Evolutionary conservation across 2,329 filamentous ascomycete species (phyloP).

Genomic region (Ascochyta lentis): DNA sequence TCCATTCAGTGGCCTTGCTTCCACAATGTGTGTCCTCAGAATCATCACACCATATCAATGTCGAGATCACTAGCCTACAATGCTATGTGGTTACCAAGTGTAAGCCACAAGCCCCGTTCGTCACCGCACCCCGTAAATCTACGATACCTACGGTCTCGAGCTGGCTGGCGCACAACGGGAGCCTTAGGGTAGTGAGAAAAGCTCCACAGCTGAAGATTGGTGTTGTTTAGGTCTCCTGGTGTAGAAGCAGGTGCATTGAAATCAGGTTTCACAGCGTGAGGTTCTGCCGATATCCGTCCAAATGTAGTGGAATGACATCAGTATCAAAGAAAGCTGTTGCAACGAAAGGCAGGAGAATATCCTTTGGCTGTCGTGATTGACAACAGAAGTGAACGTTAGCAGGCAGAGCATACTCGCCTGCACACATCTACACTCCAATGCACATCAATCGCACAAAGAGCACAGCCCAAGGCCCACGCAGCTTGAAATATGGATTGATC

Average conservation of each 20-base stretch:
- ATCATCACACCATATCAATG: background rate
- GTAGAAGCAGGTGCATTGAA: background rate
- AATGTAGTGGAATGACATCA: background rate
- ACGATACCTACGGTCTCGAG: background rate
- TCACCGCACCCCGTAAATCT: background rate
- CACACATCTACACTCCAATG: background rate
- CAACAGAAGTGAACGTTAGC: too few relatives aligned
- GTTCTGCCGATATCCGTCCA: background rate
- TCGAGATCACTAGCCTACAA: background rate
- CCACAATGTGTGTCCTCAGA: background rate
- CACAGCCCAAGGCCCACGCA: background rate
- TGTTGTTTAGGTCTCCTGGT: background rate
- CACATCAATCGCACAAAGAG: background rate
- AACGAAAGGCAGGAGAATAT: too few relatives aligned
- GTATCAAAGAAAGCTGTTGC: background rate
- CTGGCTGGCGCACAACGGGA: background rate
- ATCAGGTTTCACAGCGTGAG: background rate
- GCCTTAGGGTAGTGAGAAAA: background rate
- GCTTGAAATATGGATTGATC: background rate
- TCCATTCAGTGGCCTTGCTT: background rate
- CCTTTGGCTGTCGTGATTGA: background rate
- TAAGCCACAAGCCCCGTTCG: background rate
- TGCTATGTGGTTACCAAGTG: background rate
- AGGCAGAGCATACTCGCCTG: too few relatives aligned
- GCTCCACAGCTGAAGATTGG: background rate